phyloP scores from a whole-genome alignment of 179 eudicot species.

The Drosera spatulata region DNA sequence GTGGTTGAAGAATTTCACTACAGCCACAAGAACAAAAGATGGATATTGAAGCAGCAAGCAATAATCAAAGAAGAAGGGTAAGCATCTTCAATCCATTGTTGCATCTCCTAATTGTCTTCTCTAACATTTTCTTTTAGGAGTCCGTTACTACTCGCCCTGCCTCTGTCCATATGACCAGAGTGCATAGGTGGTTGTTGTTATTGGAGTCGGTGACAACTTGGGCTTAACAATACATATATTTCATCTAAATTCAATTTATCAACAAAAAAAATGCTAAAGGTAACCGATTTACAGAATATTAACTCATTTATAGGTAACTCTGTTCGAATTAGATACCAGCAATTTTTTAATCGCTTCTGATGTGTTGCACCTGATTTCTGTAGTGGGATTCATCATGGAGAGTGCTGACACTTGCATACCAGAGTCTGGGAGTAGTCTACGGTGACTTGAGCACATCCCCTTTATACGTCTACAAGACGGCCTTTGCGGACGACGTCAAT shows the following conservation, averaged over 20 bases:
- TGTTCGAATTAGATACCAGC: not conserved
- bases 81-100: conserved; percentile 3
- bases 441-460: conserved; percentile 81
- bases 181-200: no score
- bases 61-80: conserved; percentile 24
- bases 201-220: no score
- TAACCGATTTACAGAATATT: not conserved
- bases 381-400: conserved; percentile 73
- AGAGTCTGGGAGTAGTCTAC: conserved; percentile 75
- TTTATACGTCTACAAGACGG: conserved; percentile 50
- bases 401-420: conserved; percentile 47
- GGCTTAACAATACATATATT: no score
- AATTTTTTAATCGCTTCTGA: not conserved
- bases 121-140: no score
- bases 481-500: conserved; percentile 41
- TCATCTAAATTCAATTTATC: no score
- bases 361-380: conserved; percentile 3
- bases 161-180: no score
- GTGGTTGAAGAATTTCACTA: no score
- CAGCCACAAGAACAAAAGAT: conserved; percentile 5
- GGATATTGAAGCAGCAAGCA: conserved; percentile 23
- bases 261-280: no score
- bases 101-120: not conserved
- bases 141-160: no score
- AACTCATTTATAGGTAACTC: not conserved